Conservation (phyloP, 2,329 filamentous ascomycete species). For the Diaporthe vexans region DNA sequence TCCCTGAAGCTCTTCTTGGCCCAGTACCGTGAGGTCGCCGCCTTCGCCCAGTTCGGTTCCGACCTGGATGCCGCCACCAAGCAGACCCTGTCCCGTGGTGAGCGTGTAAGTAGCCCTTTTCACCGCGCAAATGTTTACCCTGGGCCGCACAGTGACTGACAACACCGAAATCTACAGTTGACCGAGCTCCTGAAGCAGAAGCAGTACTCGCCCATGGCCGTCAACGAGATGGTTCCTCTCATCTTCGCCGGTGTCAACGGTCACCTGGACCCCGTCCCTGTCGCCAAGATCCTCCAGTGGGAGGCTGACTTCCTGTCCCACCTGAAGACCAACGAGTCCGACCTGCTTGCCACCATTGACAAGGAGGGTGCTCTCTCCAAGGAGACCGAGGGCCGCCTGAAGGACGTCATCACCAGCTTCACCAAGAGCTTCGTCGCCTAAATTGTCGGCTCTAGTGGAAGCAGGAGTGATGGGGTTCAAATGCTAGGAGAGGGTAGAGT, state of each 20-base stretch:
- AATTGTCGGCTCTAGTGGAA: conserved; percentile 53
- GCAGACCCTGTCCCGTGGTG: conserved; percentile 98
- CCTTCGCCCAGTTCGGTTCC: conserved; percentile 99
- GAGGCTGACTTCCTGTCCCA: conserved; percentile 94
- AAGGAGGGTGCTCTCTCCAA: conserved; percentile 98
- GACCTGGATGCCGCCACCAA: conserved; percentile 99
- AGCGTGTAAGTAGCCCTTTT: conserved; percentile 80
- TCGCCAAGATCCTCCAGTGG: conserved; percentile 92
- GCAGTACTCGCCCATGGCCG: conserved; percentile 98
- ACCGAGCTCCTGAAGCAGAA: conserved; percentile 99
- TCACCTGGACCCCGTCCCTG: conserved; percentile 88
- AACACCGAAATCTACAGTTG: conserved; percentile 63
- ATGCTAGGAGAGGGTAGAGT: conserved; percentile 45
- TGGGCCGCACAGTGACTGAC: conserved; percentile 23
- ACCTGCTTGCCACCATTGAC: conserved; percentile 87
- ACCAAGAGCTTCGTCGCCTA: conserved; percentile 90
- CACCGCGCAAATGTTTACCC: neutral
- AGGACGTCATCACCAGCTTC: conserved; percentile 83
- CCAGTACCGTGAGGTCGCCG: conserved; percentile 99
- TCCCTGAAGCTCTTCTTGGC: conserved; percentile 99
- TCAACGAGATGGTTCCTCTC: conserved; percentile 99
- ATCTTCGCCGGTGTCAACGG: conserved; percentile 99
- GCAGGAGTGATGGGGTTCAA: conserved; percentile 48
- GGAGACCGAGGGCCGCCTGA: conserved; percentile 87
- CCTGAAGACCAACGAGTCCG: conserved; percentile 90